Percentiles rank a stretch among this genome's conserved stretches.
These are phyloP conservation scores for Botrytis fragariae DNA, from an alignment of 2,329 filamentous ascomycete genomes.

Conservation along the genomic window DNA sequence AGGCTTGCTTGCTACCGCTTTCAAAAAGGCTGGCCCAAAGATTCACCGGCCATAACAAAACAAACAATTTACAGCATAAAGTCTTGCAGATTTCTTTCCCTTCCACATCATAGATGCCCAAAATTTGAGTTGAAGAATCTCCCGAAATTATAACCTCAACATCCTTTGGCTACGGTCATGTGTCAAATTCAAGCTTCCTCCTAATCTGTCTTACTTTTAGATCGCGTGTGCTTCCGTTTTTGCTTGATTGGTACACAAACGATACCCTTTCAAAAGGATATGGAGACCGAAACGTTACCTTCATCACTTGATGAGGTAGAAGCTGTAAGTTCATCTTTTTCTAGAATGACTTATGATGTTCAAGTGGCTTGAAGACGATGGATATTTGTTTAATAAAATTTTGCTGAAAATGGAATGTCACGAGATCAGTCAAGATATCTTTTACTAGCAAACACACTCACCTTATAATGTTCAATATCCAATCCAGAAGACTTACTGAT, in stretches of 20 bases:
- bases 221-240: neutral
- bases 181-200: slow-evolving; percentile 3
- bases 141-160: neutral
- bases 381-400: neutral
- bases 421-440: neutral
- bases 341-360: neutral
- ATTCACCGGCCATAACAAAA: slow-evolving; percentile 2
- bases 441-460: neutral
- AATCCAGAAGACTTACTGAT: neutral
- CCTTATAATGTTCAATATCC: neutral
- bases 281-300: slow-evolving; percentile 29
- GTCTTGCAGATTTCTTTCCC: neutral
- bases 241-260: neutral
- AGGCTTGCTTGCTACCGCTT: neutral
- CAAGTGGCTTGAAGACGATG: neutral
- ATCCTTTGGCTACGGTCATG: slow-evolving; percentile 2
- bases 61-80: neutral
- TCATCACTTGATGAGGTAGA: slow-evolving; percentile 37
- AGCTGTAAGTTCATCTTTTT: slow-evolving; percentile 29
- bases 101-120: neutral
- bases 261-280: neutral
- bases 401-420: neutral
- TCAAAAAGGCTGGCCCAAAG: slow-evolving; percentile 6
- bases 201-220: neutral
- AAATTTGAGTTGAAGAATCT: neutral